Base-by-base conservation (phyloP, 257 asterid genomes). In the Solanum sejunctum region DNA sequence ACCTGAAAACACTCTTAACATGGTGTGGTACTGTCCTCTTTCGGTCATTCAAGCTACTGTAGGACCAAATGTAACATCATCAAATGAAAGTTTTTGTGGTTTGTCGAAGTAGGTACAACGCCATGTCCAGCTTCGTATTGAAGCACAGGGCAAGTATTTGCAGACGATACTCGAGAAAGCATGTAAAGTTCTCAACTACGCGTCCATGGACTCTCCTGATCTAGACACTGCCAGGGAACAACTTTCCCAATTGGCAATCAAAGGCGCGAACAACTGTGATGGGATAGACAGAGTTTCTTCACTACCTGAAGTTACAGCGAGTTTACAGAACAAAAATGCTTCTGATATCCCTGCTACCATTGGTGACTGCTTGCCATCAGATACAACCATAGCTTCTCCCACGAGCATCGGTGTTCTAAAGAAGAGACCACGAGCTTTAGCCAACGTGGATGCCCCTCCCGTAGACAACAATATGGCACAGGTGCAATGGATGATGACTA, bases 401-500 rank as follows among this genome's bases (percentile, higher is more conserved):
- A 82, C 28, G 45, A 45, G 73, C 55, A 83, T 69, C 26, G 52
- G 56, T 32, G 77, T 67, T 36, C 66, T 90, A 89, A 95, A 91
- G 95, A 94, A 94, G 89, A 80, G 98, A 80, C 89, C 94, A 10
- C 92, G 96, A 21, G 64, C 86, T 49, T 89, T 87, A 70, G 85
- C 89, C 47, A 83, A 79, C 18, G 91, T 87, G 39, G 95, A 92
- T 57, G 79, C 85, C n/a, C 69, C 89, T 87, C 92, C 90, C 51
- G 71, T 89, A 12, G 94, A 89, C 70, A 85, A 85, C 84, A 82
- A 63, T 47, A 88, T 86, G 87, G 73, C 91, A 70, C 90, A 93
- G 13, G 93, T 89, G 86, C 95, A 93, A 86, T 93, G 98, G 98
- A 90, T 86, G 89, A 88, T 89, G 91, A 80, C 95, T 10, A 93